phyloP scores from a whole-genome alignment of 2,329 filamentous ascomycete genomes.

The Magnaporthiopsis poae region DNA sequence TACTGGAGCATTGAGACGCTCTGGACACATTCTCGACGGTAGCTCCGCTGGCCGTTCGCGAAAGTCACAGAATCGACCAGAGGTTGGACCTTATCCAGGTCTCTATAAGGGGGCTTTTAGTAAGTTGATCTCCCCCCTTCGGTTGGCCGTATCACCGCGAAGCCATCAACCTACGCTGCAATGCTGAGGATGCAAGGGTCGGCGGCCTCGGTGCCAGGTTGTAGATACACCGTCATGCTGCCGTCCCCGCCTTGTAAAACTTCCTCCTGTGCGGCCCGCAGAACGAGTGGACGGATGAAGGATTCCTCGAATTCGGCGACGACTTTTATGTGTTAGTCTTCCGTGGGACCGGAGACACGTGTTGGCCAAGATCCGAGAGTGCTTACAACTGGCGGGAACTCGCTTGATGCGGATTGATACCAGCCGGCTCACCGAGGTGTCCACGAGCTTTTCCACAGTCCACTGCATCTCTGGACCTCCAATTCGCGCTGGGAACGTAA shows the following conservation, averaged over 20 bases:
- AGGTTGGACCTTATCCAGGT: background rate
- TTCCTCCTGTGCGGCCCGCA: background rate
- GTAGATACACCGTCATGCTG: background rate
- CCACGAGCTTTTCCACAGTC: background rate
- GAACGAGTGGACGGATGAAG: background rate
- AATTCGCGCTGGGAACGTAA: background rate
- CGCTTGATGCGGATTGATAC: background rate
- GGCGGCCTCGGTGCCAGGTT: no score
- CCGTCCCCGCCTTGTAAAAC: background rate
- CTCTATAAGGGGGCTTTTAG: background rate
- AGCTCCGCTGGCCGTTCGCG: background rate
- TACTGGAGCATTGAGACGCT: background rate
- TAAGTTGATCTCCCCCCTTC: no score
- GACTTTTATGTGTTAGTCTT: background rate
- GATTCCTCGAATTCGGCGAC: background rate
- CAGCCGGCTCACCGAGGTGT: background rate
- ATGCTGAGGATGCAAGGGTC: no score
- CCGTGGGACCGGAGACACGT: no score
- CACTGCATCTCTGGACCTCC: background rate
- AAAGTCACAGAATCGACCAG: background rate
- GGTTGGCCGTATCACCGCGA: no score
- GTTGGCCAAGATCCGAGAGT: background rate
- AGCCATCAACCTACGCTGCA: no score
- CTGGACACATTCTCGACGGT: background rate
- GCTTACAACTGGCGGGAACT: background rate